These are phyloP conservation scores for Ceratonia siliqua DNA, from an alignment of 306 rosid genomes.

Conservation along the genomic window DNA sequence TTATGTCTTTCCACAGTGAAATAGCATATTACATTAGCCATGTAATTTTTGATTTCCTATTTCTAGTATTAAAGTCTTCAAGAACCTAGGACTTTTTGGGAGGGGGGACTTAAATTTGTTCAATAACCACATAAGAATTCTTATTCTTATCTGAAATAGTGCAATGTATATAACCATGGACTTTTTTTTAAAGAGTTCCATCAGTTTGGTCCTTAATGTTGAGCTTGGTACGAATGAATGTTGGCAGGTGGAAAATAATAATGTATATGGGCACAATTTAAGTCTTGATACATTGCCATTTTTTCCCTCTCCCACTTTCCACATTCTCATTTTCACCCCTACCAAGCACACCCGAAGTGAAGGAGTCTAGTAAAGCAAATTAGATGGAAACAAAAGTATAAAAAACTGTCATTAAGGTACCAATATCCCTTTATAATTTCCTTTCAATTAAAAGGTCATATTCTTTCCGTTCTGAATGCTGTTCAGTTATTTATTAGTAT, in stretches of 20 bases:
- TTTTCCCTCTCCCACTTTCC: background rate
- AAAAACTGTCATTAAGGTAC: background rate
- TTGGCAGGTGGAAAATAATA: no score
- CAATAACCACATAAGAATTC: background rate
- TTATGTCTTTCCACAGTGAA: background rate
- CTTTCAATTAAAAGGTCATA: slow-evolving; percentile 5
- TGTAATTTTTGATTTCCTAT: background rate
- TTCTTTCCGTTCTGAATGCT: background rate
- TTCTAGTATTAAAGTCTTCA: background rate
- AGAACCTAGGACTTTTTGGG: background rate
- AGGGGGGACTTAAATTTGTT: background rate
- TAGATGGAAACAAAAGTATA: background rate
- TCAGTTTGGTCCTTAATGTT: no score
- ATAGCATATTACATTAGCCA: background rate
- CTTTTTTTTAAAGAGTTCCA: background rate
- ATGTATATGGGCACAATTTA: no score
- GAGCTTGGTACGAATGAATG: no score
- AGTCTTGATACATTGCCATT: background rate
- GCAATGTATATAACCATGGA: background rate
- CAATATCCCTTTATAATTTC: background rate
- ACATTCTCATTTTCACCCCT: background rate
- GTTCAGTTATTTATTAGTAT: background rate
- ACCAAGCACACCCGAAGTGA: background rate
- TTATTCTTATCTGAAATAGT: background rate
- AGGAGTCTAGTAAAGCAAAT: background rate